phyloP scores from a whole-genome alignment of 768 basidiomycete species.

The Strobilomyces dryophilus region DNA sequence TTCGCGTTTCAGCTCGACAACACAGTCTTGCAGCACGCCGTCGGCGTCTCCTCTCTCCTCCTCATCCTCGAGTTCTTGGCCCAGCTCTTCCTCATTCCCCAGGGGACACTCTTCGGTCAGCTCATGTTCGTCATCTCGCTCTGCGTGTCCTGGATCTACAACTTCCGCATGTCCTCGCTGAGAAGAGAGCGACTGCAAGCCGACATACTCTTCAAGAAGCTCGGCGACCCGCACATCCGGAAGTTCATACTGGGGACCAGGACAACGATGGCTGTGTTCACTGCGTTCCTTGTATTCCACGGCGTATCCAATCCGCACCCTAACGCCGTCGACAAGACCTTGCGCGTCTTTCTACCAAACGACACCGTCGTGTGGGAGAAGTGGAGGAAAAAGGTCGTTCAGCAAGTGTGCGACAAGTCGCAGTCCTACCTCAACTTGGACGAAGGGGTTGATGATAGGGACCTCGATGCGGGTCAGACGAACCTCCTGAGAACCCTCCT shows the following conservation, averaged over 20 bases:
- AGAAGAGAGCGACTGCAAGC: conserved; percentile 24
- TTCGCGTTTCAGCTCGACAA: conserved; percentile 16
- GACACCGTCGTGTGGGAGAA: conserved; percentile 19
- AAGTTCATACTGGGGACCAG: conserved; percentile 16
- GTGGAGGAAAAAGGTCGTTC: conserved; percentile 19
- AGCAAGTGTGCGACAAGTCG: conserved; percentile 7
- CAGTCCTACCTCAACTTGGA: not conserved
- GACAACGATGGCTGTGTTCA: conserved; percentile 14
- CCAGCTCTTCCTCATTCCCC: not conserved
- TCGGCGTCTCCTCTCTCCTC: conserved; percentile 26
- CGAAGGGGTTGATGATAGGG: not conserved
- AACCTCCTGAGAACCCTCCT: conserved; percentile 15
- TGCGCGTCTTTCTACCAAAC: conserved; percentile 15
- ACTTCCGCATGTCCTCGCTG: conserved; percentile 27
- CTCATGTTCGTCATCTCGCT: conserved; percentile 33
- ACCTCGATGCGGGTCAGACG: not conserved
- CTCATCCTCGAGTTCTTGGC: conserved; percentile 16
- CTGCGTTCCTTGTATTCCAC: conserved; percentile 11
- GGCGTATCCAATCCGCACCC: not conserved
- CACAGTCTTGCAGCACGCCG: not conserved
- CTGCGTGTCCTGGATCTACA: conserved; percentile 33
- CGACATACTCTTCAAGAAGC: conserved; percentile 16
- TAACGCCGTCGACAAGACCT: conserved; percentile 2
- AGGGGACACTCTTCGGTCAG: conserved; percentile 1
- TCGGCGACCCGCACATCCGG: conserved; percentile 6